Conservation (phyloP, 1,139 yeast genomes). For the Nakaseomyces nivariensis region DNA sequence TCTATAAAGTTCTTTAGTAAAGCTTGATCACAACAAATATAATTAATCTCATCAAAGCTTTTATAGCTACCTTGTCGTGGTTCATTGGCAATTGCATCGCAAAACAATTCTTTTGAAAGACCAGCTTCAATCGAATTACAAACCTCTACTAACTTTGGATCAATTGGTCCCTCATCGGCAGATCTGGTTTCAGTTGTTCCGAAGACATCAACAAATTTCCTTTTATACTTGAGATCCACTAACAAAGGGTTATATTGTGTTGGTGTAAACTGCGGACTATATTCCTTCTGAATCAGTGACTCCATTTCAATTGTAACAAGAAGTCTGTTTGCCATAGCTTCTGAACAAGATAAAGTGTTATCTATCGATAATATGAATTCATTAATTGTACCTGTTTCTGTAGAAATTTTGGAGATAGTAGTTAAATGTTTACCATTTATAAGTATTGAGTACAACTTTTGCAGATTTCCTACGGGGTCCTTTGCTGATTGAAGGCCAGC, state of each 20-base stretch:
- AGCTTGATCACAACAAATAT: slow-evolving; percentile 36
- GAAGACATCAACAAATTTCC: slow-evolving; percentile 27
- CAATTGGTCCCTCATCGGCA: slow-evolving; percentile 14
- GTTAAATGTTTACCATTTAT: slow-evolving; percentile 42
- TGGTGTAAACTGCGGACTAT: slow-evolving; percentile 44
- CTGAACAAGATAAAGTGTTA: slow-evolving; percentile 26
- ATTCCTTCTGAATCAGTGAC: slow-evolving; percentile 43
- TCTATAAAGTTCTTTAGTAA: slow-evolving; percentile 44
- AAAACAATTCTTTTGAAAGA: slow-evolving; percentile 21
- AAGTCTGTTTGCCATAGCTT: slow-evolving; percentile 33
- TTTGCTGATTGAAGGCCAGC: slow-evolving; percentile 23
- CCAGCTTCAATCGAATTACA: slow-evolving; percentile 20
- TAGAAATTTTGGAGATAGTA: slow-evolving; percentile 39
- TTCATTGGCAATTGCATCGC: slow-evolving; percentile 15
- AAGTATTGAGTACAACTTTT: slow-evolving; percentile 35
- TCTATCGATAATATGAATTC: slow-evolving; percentile 29
- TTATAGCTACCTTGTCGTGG: slow-evolving; percentile 11
- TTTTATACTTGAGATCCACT: slow-evolving; percentile 36
- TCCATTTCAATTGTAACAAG: slow-evolving; percentile 42
- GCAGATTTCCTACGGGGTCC: slow-evolving; percentile 17
- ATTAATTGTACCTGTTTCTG: slow-evolving; percentile 35
- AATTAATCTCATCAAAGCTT: slow-evolving; percentile 29
- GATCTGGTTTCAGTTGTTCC: slow-evolving; percentile 16
- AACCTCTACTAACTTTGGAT: slow-evolving; percentile 21
- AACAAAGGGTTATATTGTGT: slow-evolving; percentile 32